A percentile compares a stretch with the other conserved stretches of the same genome.
Evolutionary conservation across 768 basidiomycete species (phyloP).

Genomic region (Termitomyces sp.): DNA sequence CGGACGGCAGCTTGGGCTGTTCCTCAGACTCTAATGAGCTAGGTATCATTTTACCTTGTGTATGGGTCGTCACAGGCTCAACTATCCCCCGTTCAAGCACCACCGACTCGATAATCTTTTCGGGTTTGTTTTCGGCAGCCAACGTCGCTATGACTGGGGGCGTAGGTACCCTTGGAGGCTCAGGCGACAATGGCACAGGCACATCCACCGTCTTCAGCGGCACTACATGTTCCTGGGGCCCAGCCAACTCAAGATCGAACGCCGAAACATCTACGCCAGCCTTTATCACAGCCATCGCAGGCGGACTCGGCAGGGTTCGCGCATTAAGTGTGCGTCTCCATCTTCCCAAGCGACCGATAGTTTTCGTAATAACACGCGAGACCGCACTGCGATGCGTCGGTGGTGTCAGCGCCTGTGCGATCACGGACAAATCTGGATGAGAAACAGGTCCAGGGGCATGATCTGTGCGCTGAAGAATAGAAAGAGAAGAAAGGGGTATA

Average conservation of each 20-base stretch:
- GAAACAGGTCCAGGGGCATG: constrained; percentile 28
- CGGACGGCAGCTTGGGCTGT: constrained; percentile 1
- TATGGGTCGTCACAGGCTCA: neutral
- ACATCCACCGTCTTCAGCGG: neutral
- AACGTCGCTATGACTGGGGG: neutral
- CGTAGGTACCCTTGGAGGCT: constrained; percentile 2
- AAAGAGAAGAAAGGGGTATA: constrained; percentile 51
- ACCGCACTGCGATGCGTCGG: constrained; percentile 59
- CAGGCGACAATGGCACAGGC: constrained; percentile 8
- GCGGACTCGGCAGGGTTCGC: constrained; percentile 15
- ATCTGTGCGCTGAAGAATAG: constrained; percentile 26
- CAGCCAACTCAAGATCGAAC: constrained; percentile 63
- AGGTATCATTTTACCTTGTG: neutral
- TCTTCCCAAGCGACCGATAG: constrained; percentile 75
- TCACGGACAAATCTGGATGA: constrained; percentile 24
- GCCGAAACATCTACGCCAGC: constrained; percentile 53
- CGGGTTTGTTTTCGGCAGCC: neutral
- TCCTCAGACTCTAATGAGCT: neutral
- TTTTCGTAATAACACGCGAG: constrained; percentile 74
- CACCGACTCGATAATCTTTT: neutral
- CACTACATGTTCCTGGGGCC: constrained; percentile 48
- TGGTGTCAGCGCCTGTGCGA: constrained; percentile 35
- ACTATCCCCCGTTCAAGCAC: neutral
- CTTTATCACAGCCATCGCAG: constrained; percentile 23
- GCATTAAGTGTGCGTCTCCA: constrained; percentile 77